A percentile compares a stretch with the other conserved stretches of the same genome.
Conservation (phyloP, 768 basidiomycete genomes). For the Boletus eberwhitei region DNA sequence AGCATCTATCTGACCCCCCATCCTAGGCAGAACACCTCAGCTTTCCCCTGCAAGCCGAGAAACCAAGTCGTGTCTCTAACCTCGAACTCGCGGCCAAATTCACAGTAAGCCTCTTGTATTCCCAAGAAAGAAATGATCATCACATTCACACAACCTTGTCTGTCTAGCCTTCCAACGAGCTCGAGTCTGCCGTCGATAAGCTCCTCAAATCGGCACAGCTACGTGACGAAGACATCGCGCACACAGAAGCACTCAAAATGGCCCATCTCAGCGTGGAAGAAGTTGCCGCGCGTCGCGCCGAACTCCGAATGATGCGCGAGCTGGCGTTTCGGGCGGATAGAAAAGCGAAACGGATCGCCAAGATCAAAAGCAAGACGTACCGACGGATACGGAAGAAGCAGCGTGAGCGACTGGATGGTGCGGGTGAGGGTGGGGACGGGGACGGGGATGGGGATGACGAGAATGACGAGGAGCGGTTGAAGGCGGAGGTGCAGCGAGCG, state of each 20-base stretch:
- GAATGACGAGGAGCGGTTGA: constrained; percentile 52
- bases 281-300: constrained; percentile 73
- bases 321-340: constrained; percentile 90
- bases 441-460: constrained; percentile 25
- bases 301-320: constrained; percentile 86
- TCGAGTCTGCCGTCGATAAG: constrained; percentile 81
- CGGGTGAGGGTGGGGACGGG: constrained; percentile 36
- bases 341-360: constrained; percentile 84
- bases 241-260: constrained; percentile 80
- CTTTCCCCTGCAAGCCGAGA: constrained; percentile 75
- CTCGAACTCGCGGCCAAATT: constrained; percentile 80
- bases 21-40: constrained; percentile 79
- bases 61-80: constrained; percentile 57
- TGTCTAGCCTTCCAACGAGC: constrained; percentile 70
- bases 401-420: constrained; percentile 54
- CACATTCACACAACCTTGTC: neutral
- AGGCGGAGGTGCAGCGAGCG: constrained; percentile 76
- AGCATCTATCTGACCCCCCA: constrained; percentile 1
- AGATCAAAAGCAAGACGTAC: constrained; percentile 96
- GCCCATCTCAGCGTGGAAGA: constrained; percentile 85
- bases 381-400: constrained; percentile 80
- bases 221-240: constrained; percentile 72
- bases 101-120: constrained; percentile 56
- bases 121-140: too few species aligned
- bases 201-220: constrained; percentile 81